phyloP scores from a whole-genome alignment of 2,329 filamentous ascomycete species.

The Talaromyces sp. region DNA sequence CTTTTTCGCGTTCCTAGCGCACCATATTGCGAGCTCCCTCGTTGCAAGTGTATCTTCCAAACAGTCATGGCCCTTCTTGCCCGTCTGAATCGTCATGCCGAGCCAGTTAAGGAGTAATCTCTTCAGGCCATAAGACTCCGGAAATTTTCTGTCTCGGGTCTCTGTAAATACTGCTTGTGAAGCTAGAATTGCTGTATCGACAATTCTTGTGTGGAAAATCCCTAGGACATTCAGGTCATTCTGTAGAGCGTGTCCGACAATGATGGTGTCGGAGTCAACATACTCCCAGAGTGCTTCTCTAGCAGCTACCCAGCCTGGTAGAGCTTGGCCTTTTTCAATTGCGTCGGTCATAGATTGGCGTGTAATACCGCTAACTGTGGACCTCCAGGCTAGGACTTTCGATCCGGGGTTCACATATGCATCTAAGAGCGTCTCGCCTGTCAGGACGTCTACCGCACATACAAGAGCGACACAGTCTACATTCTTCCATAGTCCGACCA shows the following conservation, averaged over 20 bases:
- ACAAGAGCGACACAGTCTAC: slow-evolving; percentile 35
- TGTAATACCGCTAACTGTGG: slow-evolving; percentile 41
- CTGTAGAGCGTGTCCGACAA: slow-evolving; percentile 49
- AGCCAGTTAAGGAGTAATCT: slow-evolving; percentile 32
- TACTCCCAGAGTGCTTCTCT: slow-evolving; percentile 42
- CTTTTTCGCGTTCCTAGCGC: slow-evolving; percentile 37
- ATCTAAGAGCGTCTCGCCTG: slow-evolving; percentile 47
- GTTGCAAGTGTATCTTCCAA: slow-evolving; percentile 51
- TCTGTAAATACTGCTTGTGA: slow-evolving; percentile 28
- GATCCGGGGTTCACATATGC: slow-evolving; percentile 38
- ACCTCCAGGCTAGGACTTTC: slow-evolving; percentile 37
- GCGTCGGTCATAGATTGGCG: slow-evolving; percentile 31
- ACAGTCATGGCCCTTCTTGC: slow-evolving; percentile 43
- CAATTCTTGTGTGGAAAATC: slow-evolving; percentile 41
- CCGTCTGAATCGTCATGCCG: slow-evolving; percentile 33
- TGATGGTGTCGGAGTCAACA: slow-evolving; percentile 44
- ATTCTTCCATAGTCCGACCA: slow-evolving; percentile 39
- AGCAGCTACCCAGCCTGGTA: slow-evolving; percentile 45
- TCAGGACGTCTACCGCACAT: slow-evolving; percentile 45
- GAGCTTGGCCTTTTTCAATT: slow-evolving; percentile 25
- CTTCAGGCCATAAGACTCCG: slow-evolving; percentile 1
- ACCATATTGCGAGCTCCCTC: slow-evolving; percentile 49
- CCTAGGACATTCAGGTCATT: slow-evolving; percentile 46
- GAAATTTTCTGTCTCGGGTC: slow-evolving; percentile 5
- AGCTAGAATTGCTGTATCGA: slow-evolving; percentile 46